Evolutionary conservation across 306 rosid genomes (phyloP).

Genomic region (Prunus mume): DNA sequence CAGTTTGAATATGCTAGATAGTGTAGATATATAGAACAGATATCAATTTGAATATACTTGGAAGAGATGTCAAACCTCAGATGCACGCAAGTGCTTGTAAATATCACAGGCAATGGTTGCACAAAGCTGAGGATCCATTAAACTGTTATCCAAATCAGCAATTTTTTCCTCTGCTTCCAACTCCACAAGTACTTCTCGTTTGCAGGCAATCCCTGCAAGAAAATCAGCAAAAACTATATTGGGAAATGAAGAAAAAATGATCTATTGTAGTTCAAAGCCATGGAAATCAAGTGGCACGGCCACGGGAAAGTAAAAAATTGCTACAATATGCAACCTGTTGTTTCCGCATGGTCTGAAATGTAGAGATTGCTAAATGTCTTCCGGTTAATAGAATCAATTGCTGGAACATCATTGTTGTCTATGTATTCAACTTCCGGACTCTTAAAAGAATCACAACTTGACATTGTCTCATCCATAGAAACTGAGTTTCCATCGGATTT

Average conservation of each 20-base stretch:
- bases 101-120: constrained; percentile 93
- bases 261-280: background rate
- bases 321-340: constrained; percentile 39
- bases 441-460: constrained; percentile 79
- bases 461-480: constrained; percentile 82
- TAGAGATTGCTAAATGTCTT: constrained; percentile 65
- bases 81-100: constrained; percentile 84
- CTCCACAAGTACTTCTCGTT: constrained; percentile 57
- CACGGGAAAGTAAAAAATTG: background rate
- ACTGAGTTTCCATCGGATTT: constrained; percentile 80
- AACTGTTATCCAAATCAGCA: constrained; percentile 58
- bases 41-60: background rate
- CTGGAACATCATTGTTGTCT: constrained; percentile 64
- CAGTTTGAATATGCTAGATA: background rate
- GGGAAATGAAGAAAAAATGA: background rate
- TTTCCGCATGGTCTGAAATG: constrained; percentile 57
- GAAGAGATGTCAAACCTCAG: constrained; percentile 56
- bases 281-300: background rate
- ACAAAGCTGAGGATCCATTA: constrained; percentile 83
- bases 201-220: constrained; percentile 57
- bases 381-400: constrained; percentile 59
- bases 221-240: constrained; percentile 1
- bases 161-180: constrained; percentile 54
- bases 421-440: constrained; percentile 86
- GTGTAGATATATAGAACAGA: too few species aligned